Conservation (phyloP, 2,329 filamentous ascomycete species). For the Curvularia eragrostidis region DNA sequence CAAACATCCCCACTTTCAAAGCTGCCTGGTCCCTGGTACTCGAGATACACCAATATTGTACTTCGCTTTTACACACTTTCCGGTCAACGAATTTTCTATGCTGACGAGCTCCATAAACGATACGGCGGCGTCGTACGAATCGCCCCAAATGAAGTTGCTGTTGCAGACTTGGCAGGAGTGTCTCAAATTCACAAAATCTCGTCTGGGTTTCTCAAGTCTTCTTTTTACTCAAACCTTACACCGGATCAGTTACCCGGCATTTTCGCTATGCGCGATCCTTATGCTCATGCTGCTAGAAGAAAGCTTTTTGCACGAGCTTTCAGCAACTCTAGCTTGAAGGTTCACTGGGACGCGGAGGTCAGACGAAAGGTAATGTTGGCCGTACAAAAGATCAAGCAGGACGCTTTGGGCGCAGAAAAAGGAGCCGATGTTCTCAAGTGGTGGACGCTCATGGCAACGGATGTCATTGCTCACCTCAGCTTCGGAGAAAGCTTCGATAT, state of each 20-base stretch:
- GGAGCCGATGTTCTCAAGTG: conserved; percentile 45
- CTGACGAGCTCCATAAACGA: conserved; percentile 46
- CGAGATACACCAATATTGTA: conserved; percentile 37
- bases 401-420: conserved; percentile 22
- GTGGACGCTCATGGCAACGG: conserved; percentile 51
- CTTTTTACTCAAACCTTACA: conserved; percentile 48
- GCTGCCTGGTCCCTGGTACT: conserved; percentile 42
- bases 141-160: conserved; percentile 32
- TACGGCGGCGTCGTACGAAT: conserved; percentile 40
- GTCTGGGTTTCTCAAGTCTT: conserved; percentile 51
- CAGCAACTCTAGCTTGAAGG: conserved; percentile 44
- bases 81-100: conserved; percentile 49
- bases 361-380: conserved; percentile 43
- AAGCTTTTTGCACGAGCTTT: conserved; percentile 49
- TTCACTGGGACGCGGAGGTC: conserved; percentile 49
- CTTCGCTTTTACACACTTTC: conserved; percentile 48
- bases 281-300: conserved; percentile 45
- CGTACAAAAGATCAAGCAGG: conserved; percentile 40
- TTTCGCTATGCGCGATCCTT: conserved; percentile 50
- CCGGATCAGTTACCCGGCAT: conserved; percentile 25
- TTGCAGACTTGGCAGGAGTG: conserved; percentile 29
- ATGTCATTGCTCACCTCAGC: conserved; percentile 48
- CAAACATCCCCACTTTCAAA: not conserved
- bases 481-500: conserved; percentile 52
- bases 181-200: conserved; percentile 46